These are phyloP conservation scores for Chalaropsis ovoidea DNA, from an alignment of 2,329 filamentous ascomycete genomes.

Conservation along the genomic window DNA sequence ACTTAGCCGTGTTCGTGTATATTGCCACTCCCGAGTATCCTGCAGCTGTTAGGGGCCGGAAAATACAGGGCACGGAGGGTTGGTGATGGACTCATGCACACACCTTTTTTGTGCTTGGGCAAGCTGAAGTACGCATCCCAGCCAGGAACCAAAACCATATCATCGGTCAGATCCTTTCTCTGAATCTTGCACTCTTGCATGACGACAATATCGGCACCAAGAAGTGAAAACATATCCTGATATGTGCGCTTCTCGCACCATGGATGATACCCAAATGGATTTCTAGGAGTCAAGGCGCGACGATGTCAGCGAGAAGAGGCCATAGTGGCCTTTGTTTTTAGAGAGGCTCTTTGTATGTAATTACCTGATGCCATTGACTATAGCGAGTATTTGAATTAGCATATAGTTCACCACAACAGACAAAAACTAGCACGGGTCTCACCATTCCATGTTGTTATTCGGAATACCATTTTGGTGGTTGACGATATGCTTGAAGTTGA, in stretches of 20 bases:
- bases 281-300: constrained; percentile 39
- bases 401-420: background rate
- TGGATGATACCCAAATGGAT: constrained; percentile 76
- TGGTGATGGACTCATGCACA: background rate
- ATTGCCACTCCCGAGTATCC: constrained; percentile 94
- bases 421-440: constrained; percentile 29
- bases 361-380: constrained; percentile 75
- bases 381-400: constrained; percentile 15
- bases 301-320: background rate
- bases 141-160: constrained; percentile 88
- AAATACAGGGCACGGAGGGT: background rate
- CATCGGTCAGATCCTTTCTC: constrained; percentile 78
- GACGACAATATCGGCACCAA: constrained; percentile 85
- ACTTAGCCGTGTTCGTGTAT: constrained; percentile 80
- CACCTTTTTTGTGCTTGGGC: constrained; percentile 86
- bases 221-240: constrained; percentile 83
- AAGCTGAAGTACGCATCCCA: constrained; percentile 97
- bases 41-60: constrained; percentile 32
- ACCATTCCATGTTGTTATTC: constrained; percentile 85
- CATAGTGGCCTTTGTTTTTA: background rate
- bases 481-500: too few species aligned
- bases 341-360: background rate
- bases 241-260: constrained; percentile 61
- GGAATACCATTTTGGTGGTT: constrained; percentile 52
- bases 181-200: constrained; percentile 98